Evolutionary conservation across 768 basidiomycete genomes (phyloP).

Genomic region (Lactarius trivialis): DNA sequence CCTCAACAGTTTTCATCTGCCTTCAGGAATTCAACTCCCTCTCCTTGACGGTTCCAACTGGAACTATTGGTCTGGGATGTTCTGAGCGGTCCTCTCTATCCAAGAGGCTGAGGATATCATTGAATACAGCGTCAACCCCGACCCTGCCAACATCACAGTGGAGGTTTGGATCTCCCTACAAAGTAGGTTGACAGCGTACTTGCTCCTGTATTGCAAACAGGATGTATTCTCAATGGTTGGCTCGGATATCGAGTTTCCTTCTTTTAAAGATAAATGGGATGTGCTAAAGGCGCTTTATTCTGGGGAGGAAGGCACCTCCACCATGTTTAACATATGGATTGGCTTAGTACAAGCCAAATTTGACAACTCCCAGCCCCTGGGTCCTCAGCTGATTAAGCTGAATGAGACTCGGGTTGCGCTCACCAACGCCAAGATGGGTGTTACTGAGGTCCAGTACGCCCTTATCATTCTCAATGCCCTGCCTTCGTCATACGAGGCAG

Average conservation of each 20-base stretch:
- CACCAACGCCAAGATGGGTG: background rate
- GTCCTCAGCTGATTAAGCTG: background rate
- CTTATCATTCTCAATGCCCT: too few relatives aligned
- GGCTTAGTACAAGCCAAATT: background rate
- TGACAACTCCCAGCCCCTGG: background rate
- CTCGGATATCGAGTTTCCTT: background rate
- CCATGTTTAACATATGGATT: background rate
- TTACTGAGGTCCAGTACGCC: background rate
- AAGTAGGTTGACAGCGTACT: background rate
- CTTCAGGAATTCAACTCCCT: too few relatives aligned
- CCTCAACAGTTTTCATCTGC: too few relatives aligned
- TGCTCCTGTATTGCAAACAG: background rate
- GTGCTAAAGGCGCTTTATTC: too few relatives aligned
- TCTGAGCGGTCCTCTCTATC: too few relatives aligned
- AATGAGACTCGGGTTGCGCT: background rate
- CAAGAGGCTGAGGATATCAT: too few relatives aligned
- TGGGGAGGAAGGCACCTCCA: too few relatives aligned
- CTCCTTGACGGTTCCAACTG: too few relatives aligned
- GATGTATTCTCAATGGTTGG: background rate
- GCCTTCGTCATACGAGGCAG: background rate
- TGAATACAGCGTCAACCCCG: too few relatives aligned
- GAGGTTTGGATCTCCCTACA: too few relatives aligned
- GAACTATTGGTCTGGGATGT: too few relatives aligned
- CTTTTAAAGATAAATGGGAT: background rate
- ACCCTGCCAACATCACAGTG: too few relatives aligned